Base-by-base conservation (phyloP, 352 stramenopile species). In the Phytophthora megakarya region DNA sequence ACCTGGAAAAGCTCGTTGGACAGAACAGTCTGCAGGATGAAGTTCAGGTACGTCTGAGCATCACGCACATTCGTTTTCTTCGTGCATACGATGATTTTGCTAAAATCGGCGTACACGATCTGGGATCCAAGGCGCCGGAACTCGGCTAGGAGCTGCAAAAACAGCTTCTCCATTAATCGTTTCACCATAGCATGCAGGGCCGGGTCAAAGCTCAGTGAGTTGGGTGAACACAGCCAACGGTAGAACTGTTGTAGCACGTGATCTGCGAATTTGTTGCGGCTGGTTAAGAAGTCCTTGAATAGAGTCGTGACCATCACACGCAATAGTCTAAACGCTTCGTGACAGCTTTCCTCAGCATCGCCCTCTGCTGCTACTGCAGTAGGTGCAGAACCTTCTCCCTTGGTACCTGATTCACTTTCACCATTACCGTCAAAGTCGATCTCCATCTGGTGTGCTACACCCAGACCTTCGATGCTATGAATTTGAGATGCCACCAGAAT, bases 201-300 rank as follows among this genome's bases (percentile, higher is more conserved):
- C 5, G 97, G 97, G 61, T 99, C 95, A 72, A 97, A 98, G 35
- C 98, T 84, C 6, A 98, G 62, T 12, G 91, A 83, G n/a, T 91
- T 80, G 1, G 90, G 90, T 22, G 88, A 96, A 38, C 89, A 97
- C 19, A 99, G 58, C 78, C 98, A 97, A 10, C 97, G 91, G 54
- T 99, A 98, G 16, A 99, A 83, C 63, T 98, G 88, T 58, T 98
- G 92, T n/a, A 99, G 80, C 39, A 99, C 71, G 45, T 97, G 86
- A 76, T 99, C 95, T 0, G 97, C 97, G 57, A 98, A 95, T 38
- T 92, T 86, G 65, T 91, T 97, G 45, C 96, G 89, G 9, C 68
- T 90, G 43, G 84, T 68, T 32, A 95, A 80, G 11, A 98, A 95
- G 61, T 99, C 97, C 56, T 95, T 93, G 39, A 99, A 91, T 63